These are phyloP conservation scores for Papiliotrema nemorosa DNA, from an alignment of 1,284 basidiomycete species.

Conservation along the genomic window DNA sequence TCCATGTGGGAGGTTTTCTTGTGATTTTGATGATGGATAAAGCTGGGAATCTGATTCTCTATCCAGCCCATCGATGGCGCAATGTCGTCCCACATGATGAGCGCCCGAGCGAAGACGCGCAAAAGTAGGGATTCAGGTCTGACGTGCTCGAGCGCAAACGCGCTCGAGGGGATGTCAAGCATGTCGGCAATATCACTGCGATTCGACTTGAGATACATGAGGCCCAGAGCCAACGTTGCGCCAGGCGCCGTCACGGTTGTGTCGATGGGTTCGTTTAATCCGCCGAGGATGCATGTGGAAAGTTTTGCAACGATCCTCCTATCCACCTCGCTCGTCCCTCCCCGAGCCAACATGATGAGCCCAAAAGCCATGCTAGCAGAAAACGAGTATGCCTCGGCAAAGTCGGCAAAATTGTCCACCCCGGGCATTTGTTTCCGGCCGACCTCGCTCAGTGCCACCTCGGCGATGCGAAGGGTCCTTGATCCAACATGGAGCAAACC, in stretches of 20 bases:
- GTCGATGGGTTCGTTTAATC: constrained; percentile 53
- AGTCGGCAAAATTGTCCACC: constrained; percentile 75
- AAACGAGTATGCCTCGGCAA: constrained; percentile 87
- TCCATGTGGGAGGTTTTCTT: constrained; percentile 53
- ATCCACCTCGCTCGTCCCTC: constrained; percentile 63
- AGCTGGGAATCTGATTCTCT: constrained; percentile 64
- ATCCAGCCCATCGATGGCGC: constrained; percentile 74
- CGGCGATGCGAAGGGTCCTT: constrained; percentile 83
- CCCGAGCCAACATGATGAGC: constrained; percentile 90
- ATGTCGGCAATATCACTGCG: constrained; percentile 80
- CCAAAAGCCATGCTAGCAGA: constrained; percentile 87
- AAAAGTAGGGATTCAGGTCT: constrained; percentile 83
- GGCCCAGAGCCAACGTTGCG: constrained; percentile 80
- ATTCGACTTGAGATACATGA: constrained; percentile 87
- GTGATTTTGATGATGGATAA: constrained; percentile 62
- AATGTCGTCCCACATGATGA: constrained; percentile 87
- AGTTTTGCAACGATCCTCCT: constrained; percentile 64
- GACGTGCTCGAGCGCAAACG: constrained; percentile 72
- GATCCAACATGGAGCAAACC: constrained; percentile 88
- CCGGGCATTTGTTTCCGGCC: constrained; percentile 70
- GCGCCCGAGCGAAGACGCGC: constrained; percentile 68
- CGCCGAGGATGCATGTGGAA: constrained; percentile 66
- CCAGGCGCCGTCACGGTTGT: constrained; percentile 83
- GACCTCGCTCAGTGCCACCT: constrained; percentile 82
- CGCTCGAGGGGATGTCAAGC: constrained; percentile 74